Conservation (phyloP, 352 stramenopile genomes). For the Saprolegnia diclina region DNA sequence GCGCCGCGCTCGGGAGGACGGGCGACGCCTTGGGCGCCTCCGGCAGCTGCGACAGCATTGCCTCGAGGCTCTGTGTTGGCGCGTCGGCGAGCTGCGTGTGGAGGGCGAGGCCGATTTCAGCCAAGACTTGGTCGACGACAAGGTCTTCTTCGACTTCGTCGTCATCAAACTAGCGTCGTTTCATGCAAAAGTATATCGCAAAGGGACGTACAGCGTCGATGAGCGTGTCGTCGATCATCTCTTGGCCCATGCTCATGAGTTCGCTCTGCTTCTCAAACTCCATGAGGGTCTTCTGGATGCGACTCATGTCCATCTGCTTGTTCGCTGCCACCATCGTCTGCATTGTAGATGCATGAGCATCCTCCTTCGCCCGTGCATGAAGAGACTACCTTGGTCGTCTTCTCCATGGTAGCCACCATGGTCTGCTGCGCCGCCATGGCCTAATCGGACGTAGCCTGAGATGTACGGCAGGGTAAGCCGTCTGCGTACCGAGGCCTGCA, state of each 20-base stretch:
- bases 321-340: conserved; percentile 40
- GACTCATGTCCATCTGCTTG: conserved; percentile 43
- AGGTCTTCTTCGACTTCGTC: conserved; percentile 52
- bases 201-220: conserved; percentile 34
- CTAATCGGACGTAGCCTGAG: not conserved
- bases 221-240: conserved; percentile 65
- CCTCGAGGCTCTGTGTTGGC: conserved; percentile 26
- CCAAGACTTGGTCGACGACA: conserved; percentile 44
- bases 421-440: conserved; percentile 47
- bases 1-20: not conserved
- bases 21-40: not conserved
- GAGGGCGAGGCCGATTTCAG: conserved; percentile 56
- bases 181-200: not conserved
- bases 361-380: not conserved
- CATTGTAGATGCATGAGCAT: not conserved
- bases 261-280: conserved; percentile 57
- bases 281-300: conserved; percentile 45
- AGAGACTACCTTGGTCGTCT: conserved; percentile 31
- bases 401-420: conserved; percentile 35
- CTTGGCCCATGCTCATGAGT: conserved; percentile 46
- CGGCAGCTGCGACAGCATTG: not conserved
- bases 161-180: conserved; percentile 40
- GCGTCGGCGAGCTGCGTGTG: conserved; percentile 49
- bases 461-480: not conserved
- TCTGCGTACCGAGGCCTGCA: conserved; percentile 31